Base-by-base conservation (phyloP, 2,329 filamentous ascomycete genomes). In the Zymoseptoria ardabiliae region DNA sequence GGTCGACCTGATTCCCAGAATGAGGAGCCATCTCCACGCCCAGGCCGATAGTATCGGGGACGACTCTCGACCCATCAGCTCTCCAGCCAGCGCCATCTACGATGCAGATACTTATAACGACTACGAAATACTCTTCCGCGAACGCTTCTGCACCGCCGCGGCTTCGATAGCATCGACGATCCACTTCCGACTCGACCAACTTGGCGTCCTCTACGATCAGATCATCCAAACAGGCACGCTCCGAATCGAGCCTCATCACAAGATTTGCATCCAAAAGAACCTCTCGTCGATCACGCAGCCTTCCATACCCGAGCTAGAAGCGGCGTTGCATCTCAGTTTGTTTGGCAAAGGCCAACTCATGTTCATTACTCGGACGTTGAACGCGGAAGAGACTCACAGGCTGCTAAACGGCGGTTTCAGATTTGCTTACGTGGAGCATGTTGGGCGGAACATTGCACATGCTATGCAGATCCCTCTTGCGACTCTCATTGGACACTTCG, bases 91-190 rank as follows among this genome's bases (percentile, higher is more conserved):
- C 51, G 68, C 67, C 17, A 58, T 67, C 20, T 82, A 80, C 57
- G 75, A 85, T 63, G 78, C 82, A 1, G 80, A 84, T 21, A 76
- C 84, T 11, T 82, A 88, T 56, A 79, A 84, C 10, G 82, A 90
- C 61, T 93, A 93, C 71, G 87, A 90, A 35, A 77, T 86, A 17
- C 80, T 92, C 1, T 91, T 96, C 71, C 85, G 90, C 22, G 89
- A 95, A 70, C 79, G 92, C 9, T 96, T 95, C 72, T 95, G 90
- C 69, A 80, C 90, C 9, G 88, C 90, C 2, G 90, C 91, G 0
- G 79, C 85, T 5, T 83, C 86, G n/a, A 81, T 96, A 7, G 88
- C 91, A 0, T 79, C 82, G 11, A 82, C 84, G 56, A 78, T 92
- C 63, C 63, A 72, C 55, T 61, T 73, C 20, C 67, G 68, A 1